Conservation (phyloP, 164 flowering plant species). For the Vitis rotundifolia region DNA sequence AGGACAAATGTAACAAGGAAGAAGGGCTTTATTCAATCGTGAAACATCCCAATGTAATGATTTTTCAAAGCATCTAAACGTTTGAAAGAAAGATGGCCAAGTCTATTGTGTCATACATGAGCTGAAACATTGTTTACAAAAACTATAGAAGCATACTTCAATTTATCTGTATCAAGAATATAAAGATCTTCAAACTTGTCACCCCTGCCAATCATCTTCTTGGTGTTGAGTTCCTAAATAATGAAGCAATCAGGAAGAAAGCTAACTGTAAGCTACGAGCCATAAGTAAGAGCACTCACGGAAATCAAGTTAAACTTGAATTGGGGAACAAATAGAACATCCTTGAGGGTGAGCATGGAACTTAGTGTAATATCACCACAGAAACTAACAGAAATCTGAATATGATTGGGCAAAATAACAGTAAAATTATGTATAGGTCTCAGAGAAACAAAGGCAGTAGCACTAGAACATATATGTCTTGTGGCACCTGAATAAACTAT, state of each 20-base stretch:
- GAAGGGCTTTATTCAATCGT: background rate
- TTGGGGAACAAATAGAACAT: background rate
- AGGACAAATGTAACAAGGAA: background rate
- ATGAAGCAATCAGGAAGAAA: background rate
- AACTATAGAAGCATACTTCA: background rate
- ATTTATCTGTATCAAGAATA: background rate
- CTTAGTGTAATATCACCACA: background rate
- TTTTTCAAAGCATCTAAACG: background rate
- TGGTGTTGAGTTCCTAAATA: background rate
- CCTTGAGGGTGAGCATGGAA: background rate
- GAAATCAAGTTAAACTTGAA: background rate
- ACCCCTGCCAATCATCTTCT: conserved; percentile 7
- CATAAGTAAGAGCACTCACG: background rate
- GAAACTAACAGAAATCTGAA: background rate
- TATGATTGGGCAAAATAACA: conserved; percentile 1
- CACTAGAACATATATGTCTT: background rate
- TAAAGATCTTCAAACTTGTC: background rate
- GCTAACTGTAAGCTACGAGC: background rate
- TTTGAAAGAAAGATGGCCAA: background rate
- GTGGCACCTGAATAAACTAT: background rate
- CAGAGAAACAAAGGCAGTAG: background rate
- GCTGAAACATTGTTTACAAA: background rate
- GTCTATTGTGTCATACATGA: too few species aligned
- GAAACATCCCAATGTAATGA: background rate
- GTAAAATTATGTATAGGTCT: background rate